phyloP scores from a whole-genome alignment of 257 asterid genomes.

The Primulina tabacum region DNA sequence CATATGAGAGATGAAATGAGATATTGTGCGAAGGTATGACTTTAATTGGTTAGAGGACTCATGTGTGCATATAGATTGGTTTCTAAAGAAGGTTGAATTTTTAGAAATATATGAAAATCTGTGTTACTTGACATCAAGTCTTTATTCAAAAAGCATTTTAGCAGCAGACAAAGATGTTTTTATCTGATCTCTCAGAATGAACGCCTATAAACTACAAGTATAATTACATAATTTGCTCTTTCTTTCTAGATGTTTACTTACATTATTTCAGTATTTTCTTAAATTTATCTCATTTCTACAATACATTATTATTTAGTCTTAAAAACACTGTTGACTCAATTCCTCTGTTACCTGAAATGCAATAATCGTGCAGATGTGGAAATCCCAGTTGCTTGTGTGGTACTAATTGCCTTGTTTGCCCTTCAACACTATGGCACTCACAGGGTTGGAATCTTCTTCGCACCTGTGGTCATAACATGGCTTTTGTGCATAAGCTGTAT shows the following conservation, averaged over 20 bases:
- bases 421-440: conserved; percentile 97
- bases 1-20: background rate
- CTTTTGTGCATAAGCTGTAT: conserved; percentile 76
- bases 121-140: too few relatives aligned
- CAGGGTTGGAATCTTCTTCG: conserved; percentile 85
- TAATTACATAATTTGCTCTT: background rate
- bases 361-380: conserved; percentile 69
- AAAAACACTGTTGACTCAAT: conserved; percentile 1
- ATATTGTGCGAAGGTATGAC: too few relatives aligned
- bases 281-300: background rate
- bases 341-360: conserved; percentile 22
- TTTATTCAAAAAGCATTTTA: too few relatives aligned
- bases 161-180: too few relatives aligned
- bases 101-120: too few relatives aligned
- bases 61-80: too few relatives aligned
- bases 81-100: too few relatives aligned
- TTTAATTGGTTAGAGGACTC: too few relatives aligned
- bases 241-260: background rate
- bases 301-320: background rate
- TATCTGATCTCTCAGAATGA: background rate
- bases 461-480: conserved; percentile 83
- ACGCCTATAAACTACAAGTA: background rate
- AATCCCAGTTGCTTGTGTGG: conserved; percentile 70
- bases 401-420: conserved; percentile 78
- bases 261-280: background rate